Percentiles rank a stretch among this genome's conserved stretches.
phyloP scores from a whole-genome alignment of 768 basidiomycete species.

The Tephrocybe sp. region DNA sequence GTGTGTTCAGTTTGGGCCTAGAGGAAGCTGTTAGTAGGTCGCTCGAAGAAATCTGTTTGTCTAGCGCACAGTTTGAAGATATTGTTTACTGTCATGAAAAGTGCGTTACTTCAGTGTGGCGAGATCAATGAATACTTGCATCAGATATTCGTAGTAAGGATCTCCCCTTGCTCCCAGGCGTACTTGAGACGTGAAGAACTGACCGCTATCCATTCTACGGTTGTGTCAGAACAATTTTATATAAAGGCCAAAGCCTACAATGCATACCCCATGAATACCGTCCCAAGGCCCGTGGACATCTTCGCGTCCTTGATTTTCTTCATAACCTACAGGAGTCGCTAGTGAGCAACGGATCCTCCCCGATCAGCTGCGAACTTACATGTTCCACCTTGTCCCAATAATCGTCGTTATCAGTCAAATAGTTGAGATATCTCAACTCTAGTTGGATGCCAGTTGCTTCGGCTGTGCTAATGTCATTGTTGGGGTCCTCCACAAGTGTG shows the following conservation, averaged over 20 bases:
- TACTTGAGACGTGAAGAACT: no score
- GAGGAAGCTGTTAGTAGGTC: no score
- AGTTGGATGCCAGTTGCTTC: constrained; percentile 86
- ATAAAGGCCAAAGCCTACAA: no score
- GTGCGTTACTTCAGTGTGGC: neutral
- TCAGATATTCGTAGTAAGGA: constrained; percentile 89
- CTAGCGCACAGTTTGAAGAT: constrained; percentile 75
- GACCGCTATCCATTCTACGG: constrained; percentile 39
- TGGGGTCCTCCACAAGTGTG: no score
- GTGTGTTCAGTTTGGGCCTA: no score
- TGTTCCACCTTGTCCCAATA: constrained; percentile 75
- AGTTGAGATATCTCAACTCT: no score
- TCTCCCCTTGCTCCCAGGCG: no score
- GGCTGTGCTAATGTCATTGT: constrained; percentile 77
- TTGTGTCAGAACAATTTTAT: no score
- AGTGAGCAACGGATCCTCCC: constrained; percentile 51
- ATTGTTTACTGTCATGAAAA: constrained; percentile 59
- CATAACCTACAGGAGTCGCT: no score
- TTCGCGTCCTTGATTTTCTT: no score
- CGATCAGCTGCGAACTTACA: constrained; percentile 67
- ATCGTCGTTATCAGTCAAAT: no score
- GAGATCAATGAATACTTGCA: constrained; percentile 54
- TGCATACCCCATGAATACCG: constrained; percentile 78
- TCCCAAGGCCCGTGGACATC: constrained; percentile 75
- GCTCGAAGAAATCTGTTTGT: no score